Conservation (phyloP, 805 yeast species). For the Grigorovia transvaalensis region DNA sequence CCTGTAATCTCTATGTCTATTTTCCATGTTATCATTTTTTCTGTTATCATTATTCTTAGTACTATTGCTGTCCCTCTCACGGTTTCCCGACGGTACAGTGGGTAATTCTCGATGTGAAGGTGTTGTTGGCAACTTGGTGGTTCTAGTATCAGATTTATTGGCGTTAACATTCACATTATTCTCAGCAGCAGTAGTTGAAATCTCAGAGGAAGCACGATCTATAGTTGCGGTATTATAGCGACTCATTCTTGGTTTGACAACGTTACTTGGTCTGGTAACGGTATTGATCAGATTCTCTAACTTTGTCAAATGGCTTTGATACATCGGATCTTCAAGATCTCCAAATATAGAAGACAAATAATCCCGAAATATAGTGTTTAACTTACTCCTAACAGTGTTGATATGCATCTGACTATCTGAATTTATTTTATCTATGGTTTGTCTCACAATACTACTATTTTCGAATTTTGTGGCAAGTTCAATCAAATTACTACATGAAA, state of each 20-base stretch:
- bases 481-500: neutral
- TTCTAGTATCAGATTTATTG: neutral
- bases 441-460: neutral
- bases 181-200: neutral
- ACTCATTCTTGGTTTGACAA: neutral
- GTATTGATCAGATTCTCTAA: neutral
- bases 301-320: neutral
- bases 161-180: neutral
- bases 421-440: too few relatives aligned
- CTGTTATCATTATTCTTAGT: neutral
- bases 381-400: neutral
- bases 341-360: neutral
- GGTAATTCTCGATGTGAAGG: neutral
- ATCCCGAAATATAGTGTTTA: neutral
- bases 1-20: neutral
- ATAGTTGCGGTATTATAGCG: neutral
- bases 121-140: neutral
- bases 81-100: neutral
- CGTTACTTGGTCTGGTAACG: neutral
- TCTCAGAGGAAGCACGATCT: neutral
- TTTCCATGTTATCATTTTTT: neutral
- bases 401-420: neutral
- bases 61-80: neutral
- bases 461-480: neutral
- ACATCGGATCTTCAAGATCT: slow-evolving; percentile 2